Evolutionary conservation across 2,329 filamentous ascomycete species (phyloP).

Genomic region (Metarhizium humberi): DNA sequence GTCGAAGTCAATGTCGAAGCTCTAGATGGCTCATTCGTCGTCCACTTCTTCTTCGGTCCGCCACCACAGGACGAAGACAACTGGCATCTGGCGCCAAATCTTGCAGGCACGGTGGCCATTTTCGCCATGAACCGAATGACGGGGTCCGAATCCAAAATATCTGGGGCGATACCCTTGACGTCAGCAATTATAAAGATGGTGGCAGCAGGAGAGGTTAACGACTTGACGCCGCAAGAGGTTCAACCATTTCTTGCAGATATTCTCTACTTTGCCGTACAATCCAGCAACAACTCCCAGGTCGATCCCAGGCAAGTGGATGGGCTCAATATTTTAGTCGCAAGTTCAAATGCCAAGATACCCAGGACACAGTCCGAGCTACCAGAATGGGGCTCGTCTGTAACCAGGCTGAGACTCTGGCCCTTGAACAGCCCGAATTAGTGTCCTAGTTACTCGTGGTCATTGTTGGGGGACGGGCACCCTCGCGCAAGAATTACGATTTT

Average conservation of each 20-base stretch:
- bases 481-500: background rate
- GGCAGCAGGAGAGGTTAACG: conserved; percentile 22
- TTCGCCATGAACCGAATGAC: conserved; percentile 34
- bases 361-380: conserved; percentile 17
- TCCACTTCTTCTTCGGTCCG: conserved; percentile 60
- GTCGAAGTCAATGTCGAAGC: conserved; percentile 52
- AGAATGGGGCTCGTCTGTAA: conserved; percentile 14
- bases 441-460: background rate
- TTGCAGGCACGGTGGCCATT: conserved; percentile 53
- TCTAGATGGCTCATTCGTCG: conserved; percentile 47
- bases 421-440: background rate
- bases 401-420: conserved; percentile 17
- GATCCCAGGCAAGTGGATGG: conserved; percentile 17
- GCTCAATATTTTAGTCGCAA: conserved; percentile 21
- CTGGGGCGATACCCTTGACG: conserved; percentile 44
- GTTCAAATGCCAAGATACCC: conserved; percentile 18
- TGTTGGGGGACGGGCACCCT: background rate
- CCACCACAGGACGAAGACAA: conserved; percentile 30
- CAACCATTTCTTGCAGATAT: conserved; percentile 30
- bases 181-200: conserved; percentile 35
- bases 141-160: conserved; percentile 26
- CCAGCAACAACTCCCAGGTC: conserved; percentile 16
- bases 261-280: conserved; percentile 25
- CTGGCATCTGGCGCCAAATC: conserved; percentile 45
- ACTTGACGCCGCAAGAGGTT: conserved; percentile 26